Conservation (phyloP, 352 stramenopile genomes). For the Aphanomyces euteiches region DNA sequence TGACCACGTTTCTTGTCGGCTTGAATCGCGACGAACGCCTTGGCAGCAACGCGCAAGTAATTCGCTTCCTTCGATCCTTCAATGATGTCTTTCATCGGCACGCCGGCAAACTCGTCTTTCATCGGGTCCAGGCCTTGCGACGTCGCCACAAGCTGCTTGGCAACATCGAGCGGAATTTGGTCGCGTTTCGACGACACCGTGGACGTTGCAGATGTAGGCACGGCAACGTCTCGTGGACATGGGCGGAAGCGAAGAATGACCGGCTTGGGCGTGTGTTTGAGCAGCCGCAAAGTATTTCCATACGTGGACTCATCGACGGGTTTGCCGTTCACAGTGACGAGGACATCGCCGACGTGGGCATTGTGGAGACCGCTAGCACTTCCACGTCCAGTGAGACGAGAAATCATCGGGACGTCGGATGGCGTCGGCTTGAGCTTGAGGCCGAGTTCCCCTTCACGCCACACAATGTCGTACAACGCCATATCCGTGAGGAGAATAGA, state of each 20-base stretch:
- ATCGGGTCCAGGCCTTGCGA: constrained; percentile 70
- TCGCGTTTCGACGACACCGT: constrained; percentile 34
- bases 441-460: constrained; percentile 77
- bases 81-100: constrained; percentile 67
- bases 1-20: constrained; percentile 37
- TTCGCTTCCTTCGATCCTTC: constrained; percentile 77
- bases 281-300: constrained; percentile 78
- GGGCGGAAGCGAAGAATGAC: constrained; percentile 76
- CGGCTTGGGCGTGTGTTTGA: constrained; percentile 83
- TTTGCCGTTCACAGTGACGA: constrained; percentile 82
- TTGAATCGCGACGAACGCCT: constrained; percentile 68
- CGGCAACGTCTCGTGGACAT: constrained; percentile 20
- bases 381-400: constrained; percentile 78
- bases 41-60: constrained; percentile 73
- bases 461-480: constrained; percentile 85
- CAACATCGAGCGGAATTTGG: constrained; percentile 74
- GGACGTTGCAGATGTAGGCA: constrained; percentile 5
- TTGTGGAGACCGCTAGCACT: constrained; percentile 80
- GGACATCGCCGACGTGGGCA: constrained; percentile 71
- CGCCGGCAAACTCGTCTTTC: constrained; percentile 62
- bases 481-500: constrained; percentile 2
- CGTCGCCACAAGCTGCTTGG: constrained; percentile 70
- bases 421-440: constrained; percentile 82
- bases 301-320: constrained; percentile 74
- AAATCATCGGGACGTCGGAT: constrained; percentile 72